Evolutionary conservation across 75 land plant genomes (phyloP).

Genomic region (Ceratopteris richardii): DNA sequence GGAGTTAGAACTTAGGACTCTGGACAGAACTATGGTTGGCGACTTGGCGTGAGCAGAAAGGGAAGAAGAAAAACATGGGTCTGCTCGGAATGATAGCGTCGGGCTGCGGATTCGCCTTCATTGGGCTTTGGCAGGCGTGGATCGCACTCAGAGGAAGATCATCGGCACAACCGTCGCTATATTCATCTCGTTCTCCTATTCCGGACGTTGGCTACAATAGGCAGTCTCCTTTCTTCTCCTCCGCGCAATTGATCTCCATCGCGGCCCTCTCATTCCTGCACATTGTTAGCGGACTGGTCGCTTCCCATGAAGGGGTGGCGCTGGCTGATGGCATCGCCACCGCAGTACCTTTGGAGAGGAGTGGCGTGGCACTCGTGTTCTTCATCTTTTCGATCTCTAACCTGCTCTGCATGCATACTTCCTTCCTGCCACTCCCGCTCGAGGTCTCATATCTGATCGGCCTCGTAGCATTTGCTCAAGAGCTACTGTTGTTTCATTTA

Average conservation of each 20-base stretch:
- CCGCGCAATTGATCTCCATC: constrained; percentile 6
- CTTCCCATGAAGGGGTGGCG: background rate
- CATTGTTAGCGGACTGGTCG: constrained; percentile 9
- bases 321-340: constrained; percentile 2
- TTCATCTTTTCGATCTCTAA: constrained; percentile 22
- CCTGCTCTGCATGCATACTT: constrained; percentile 17
- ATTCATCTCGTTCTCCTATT: background rate
- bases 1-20: no score
- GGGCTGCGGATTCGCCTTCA: constrained; percentile 15
- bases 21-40: no score
- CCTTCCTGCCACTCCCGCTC: constrained; percentile 24
- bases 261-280: constrained; percentile 12
- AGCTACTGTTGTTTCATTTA: constrained; percentile 58
- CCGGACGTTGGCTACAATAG: background rate
- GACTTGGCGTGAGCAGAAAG: no score
- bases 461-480: constrained; percentile 52
- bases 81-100: constrained; percentile 10
- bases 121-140: constrained; percentile 23
- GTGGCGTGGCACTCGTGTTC: constrained; percentile 21
- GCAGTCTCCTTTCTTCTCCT: background rate
- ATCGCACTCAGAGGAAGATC: background rate
- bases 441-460: constrained; percentile 19
- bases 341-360: constrained; percentile 20
- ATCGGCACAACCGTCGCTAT: background rate
- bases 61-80: constrained; percentile 3